Percentiles rank a stretch among this genome's conserved stretches.
These are phyloP conservation scores for Picea sitchensis DNA, from an alignment of 75 land plant genomes.

Conservation along the genomic window DNA sequence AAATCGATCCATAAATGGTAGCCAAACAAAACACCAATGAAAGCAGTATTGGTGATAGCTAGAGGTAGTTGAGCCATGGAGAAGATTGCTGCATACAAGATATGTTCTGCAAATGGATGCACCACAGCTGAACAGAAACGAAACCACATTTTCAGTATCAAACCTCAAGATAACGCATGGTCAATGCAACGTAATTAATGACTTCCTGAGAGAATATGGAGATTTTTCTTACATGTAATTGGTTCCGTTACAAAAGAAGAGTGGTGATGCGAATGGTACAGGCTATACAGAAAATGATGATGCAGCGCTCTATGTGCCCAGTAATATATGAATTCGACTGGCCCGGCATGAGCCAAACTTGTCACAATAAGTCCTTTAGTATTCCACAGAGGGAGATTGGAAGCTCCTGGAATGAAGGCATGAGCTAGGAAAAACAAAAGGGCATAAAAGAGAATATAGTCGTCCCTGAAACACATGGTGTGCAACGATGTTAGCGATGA, in stretches of 20 bases:
- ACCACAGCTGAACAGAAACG: conserved; percentile 52
- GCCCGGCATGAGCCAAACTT: conserved; percentile 57
- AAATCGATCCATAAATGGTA: conserved; percentile 72
- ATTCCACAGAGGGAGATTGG: conserved; percentile 52
- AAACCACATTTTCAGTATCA: not conserved
- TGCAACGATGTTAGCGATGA: not conserved
- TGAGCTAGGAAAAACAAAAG: not conserved
- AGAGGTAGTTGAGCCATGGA: conserved; percentile 28
- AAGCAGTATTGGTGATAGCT: conserved; percentile 31
- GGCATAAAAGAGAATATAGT: not conserved
- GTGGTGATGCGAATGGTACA: conserved; percentile 87
- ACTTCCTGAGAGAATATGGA: not conserved
- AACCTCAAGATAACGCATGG: not conserved
- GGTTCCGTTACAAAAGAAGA: conserved; percentile 87
- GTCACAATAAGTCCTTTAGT: conserved; percentile 40
- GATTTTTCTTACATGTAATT: conserved; percentile 55
- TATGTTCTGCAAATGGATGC: conserved; percentile 77
- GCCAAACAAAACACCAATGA: conserved; percentile 26
- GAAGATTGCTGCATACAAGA: conserved; percentile 54
- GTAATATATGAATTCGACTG: conserved; percentile 84
- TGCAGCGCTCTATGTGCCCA: conserved; percentile 91
- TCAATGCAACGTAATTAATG: too few species aligned
- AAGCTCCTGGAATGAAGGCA: conserved; percentile 2
- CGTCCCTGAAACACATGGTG: conserved; percentile 11
- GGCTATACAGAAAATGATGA: conserved; percentile 73